These are phyloP conservation scores for Amanita rubescens DNA, from an alignment of 768 basidiomycete species.

Conservation along the genomic window DNA sequence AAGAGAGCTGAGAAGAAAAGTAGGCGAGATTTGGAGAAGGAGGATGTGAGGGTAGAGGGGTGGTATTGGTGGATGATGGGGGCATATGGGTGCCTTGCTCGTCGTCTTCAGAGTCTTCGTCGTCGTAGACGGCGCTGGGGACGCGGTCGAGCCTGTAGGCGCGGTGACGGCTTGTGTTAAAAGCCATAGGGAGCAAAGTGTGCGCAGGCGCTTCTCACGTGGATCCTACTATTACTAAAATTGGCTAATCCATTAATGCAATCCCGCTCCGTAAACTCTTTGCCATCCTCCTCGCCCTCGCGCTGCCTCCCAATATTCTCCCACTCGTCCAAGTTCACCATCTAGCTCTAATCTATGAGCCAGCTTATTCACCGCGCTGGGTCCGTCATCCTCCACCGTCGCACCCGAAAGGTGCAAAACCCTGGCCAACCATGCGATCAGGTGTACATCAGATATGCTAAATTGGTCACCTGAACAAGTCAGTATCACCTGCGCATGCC, in stretches of 20 bases:
- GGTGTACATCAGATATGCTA: constrained; percentile 74
- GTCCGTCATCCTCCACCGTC: constrained; percentile 40
- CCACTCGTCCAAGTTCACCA: constrained; percentile 23
- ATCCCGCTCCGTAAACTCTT: constrained; percentile 45
- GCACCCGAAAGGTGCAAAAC: constrained; percentile 55
- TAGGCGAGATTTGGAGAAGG: constrained; percentile 53
- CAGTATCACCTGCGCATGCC: neutral
- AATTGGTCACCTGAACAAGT: constrained; percentile 65
- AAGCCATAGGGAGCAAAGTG: neutral
- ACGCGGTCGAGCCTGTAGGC: constrained; percentile 2
- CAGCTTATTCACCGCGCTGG: constrained; percentile 40
- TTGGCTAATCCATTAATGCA: constrained; percentile 41
- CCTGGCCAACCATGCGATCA: constrained; percentile 67
- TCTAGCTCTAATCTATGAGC: constrained; percentile 44
- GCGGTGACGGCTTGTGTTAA: neutral
- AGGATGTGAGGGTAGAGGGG: constrained; percentile 58
- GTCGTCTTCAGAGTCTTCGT: constrained; percentile 19
- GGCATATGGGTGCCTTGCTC: neutral
- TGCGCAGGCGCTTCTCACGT: neutral
- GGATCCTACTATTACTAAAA: neutral
- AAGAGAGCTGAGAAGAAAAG: constrained; percentile 39
- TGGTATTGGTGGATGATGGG: constrained; percentile 35
- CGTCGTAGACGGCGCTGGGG: constrained; percentile 8
- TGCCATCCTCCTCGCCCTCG: constrained; percentile 65
- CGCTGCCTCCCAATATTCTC: constrained; percentile 65